Evolutionary conservation across 352 stramenopile genomes (phyloP).

Genomic region (Pythium volutum): DNA sequence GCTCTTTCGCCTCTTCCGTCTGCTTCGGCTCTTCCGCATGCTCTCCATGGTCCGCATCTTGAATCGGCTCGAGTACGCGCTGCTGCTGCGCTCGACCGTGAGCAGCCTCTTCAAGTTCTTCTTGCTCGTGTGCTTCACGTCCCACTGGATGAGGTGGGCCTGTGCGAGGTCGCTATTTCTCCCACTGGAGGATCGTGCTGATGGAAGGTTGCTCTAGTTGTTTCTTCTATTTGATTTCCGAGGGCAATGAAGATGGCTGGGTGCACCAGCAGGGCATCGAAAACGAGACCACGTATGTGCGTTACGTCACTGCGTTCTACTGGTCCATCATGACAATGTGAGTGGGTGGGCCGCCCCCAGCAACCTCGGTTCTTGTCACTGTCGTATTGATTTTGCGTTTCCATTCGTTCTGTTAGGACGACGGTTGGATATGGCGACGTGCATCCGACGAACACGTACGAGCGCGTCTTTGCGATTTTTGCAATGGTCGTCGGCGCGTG

Average conservation of each 20-base stretch:
- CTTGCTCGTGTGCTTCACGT: conserved; percentile 75
- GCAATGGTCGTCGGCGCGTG: conserved; percentile 73
- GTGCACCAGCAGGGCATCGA: conserved; percentile 34
- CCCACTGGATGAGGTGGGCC: conserved; percentile 68
- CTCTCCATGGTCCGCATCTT: conserved; percentile 73
- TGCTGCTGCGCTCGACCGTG: conserved; percentile 69
- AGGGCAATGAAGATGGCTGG: conserved; percentile 47
- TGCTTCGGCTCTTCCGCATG: conserved; percentile 62
- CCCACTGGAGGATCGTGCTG: no score
- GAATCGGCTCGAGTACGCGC: conserved; percentile 63
- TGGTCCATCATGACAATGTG: conserved; percentile 80
- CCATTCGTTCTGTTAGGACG: no score
- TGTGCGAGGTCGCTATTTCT: no score
- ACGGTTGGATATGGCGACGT: conserved; percentile 77
- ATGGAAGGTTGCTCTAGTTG: conserved; percentile 28
- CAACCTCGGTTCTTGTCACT: neutral
- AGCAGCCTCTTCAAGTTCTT: conserved; percentile 81
- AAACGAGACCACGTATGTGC: conserved; percentile 41
- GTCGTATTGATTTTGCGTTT: no score
- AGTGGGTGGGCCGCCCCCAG: neutral
- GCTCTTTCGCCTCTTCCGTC: conserved; percentile 62
- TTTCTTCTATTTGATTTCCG: conserved; percentile 62
- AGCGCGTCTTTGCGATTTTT: conserved; percentile 70
- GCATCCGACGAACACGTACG: conserved; percentile 45
- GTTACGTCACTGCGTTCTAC: conserved; percentile 67